Percentiles rank a stretch among this genome's conserved stretches.
phyloP scores from a whole-genome alignment of 2,329 filamentous ascomycete species.

The Penicillium sp. region DNA sequence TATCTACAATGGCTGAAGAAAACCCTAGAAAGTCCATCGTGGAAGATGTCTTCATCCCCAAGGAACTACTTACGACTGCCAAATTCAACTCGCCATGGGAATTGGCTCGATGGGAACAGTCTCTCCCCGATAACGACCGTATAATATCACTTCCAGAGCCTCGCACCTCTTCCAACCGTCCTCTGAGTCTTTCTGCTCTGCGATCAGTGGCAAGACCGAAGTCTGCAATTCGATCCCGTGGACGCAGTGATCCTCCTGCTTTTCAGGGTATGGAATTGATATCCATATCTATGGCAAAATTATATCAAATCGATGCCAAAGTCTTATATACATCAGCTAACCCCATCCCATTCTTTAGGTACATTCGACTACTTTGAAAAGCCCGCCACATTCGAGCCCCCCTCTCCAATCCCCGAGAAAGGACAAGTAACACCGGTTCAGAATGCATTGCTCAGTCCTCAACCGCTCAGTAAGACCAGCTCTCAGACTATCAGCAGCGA shows the following conservation, averaged over 20 bases:
- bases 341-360: not conserved
- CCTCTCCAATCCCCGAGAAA: constrained; percentile 8
- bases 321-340: not conserved
- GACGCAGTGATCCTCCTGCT: constrained; percentile 2
- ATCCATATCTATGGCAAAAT: not conserved
- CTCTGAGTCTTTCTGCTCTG: constrained; percentile 11
- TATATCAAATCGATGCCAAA: not conserved
- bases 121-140: constrained; percentile 14
- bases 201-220: constrained; percentile 6
- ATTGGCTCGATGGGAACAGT: constrained; percentile 14
- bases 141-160: constrained; percentile 5
- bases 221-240: constrained; percentile 6
- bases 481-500: constrained; percentile 6
- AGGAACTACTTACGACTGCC: constrained; percentile 13
- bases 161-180: constrained; percentile 6
- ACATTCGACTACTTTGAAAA: constrained; percentile 2
- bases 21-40: constrained; percentile 10
- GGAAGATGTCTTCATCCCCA: constrained; percentile 16
- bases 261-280: constrained; percentile 1
- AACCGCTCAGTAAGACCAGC: constrained; percentile 3
- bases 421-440: constrained; percentile 12
- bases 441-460: constrained; percentile 8
- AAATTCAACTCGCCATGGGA: constrained; percentile 17
- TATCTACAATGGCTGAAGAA: not conserved
- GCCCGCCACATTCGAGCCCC: constrained; percentile 1